Conservation (phyloP, 2,329 filamentous ascomycete genomes). For the Alternaria angustiovoidea region DNA sequence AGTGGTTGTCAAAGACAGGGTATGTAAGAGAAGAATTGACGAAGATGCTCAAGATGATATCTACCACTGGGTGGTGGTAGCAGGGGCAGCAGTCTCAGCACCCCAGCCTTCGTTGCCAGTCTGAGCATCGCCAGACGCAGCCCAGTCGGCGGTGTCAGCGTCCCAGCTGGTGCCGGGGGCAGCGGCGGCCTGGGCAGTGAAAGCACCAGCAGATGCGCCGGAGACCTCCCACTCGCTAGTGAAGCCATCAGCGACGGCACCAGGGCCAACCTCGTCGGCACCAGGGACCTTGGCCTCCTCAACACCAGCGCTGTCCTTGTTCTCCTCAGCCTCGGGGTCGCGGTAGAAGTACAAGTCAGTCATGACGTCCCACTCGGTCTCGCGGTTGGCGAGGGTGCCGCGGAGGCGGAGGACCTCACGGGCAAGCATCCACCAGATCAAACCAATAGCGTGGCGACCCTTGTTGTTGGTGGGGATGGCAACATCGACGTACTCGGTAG, state of each 20-base stretch:
- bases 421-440: constrained; percentile 99
- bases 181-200: constrained; percentile 64
- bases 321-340: constrained; percentile 98
- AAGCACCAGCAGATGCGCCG: constrained; percentile 69
- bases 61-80: constrained; percentile 56
- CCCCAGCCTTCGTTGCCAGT: constrained; percentile 63
- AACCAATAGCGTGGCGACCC: constrained; percentile 98
- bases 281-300: constrained; percentile 87
- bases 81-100: constrained; percentile 48
- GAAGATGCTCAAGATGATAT: constrained; percentile 29
- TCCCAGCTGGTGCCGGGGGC: constrained; percentile 70
- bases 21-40: constrained; percentile 34
- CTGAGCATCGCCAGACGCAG: constrained; percentile 61
- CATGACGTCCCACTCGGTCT: constrained; percentile 99
- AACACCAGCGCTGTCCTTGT: constrained; percentile 84
- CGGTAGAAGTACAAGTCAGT: constrained; percentile 99
- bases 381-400: constrained; percentile 93
- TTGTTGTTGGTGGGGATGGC: constrained; percentile 99
- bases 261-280: constrained; percentile 83
- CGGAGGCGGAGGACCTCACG: constrained; percentile 99
- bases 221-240: constrained; percentile 86
- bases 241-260: constrained; percentile 81
- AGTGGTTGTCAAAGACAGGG: constrained; percentile 45
- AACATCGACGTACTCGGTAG: constrained; percentile 99
- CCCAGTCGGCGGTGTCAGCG: constrained; percentile 73